Base-by-base conservation (phyloP, 805 yeast species). In the Wickerhamiella sergipiensis region DNA sequence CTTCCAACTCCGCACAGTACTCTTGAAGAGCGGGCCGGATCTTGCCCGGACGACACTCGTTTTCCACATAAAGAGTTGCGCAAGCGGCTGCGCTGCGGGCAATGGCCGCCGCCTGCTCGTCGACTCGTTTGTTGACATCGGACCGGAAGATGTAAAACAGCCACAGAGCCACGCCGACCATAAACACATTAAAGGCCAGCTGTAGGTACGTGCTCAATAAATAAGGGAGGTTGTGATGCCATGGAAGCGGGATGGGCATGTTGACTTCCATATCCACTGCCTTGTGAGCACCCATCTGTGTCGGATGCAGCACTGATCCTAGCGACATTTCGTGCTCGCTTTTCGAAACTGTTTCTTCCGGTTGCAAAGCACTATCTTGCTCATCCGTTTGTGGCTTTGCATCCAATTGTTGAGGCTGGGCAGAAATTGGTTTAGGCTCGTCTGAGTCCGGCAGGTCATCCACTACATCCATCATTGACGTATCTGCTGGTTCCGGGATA, bases 1-100 rank as follows among this genome's bases (percentile, higher is more conserved):
- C 75, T 57, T 77, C 82, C 84, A 92, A 84, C 29, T 71, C 74
- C 21, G 74, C 67, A 63, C 98, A 90, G 18, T 76, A 67, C 1
- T 67, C 65, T 52, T 80, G 86, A n/a, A 88, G 65, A 0, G 85
- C 86, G 0, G 95, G 95, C 0, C 80, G 85, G 15, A 87, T 66
- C 1, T 75, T 73, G 7, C 76, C 72, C 1, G 66, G 61, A 15
- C 59, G 56, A 64, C 98, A 90, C 53, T 79, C 74, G 64, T 90
- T 89, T 26, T 77, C 64, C 19, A 74, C 62, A 63, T 81, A 92
- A 52, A 83, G 80, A 24, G 81, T 68, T 4, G 80, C 69, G 63
- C 97, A 92, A 33, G 54, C 69, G 54, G 78, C 71, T 18, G 85
- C 82, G 53, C 80, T 83, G 48, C 75, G 78, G 23, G 76, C 60